Conservation (phyloP, 495 filamentous ascomycete species). For the Acidiella bohemica region DNA sequence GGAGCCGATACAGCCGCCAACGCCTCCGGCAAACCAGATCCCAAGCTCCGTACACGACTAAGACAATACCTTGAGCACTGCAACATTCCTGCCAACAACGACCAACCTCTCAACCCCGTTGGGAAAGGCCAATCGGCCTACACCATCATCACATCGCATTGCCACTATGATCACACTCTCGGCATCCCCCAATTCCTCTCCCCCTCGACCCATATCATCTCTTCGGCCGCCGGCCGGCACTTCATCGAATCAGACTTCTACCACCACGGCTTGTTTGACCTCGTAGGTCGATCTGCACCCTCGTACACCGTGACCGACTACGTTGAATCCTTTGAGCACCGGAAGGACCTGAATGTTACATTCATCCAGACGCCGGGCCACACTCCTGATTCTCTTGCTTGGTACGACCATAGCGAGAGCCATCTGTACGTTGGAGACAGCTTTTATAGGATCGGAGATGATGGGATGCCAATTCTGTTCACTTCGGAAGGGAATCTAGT, state of each 20-base stretch:
- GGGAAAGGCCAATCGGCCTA: constrained; percentile 24
- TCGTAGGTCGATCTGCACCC: constrained; percentile 21
- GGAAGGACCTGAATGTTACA: constrained; percentile 20
- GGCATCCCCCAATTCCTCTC: constrained; percentile 26
- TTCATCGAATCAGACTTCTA: constrained; percentile 28
- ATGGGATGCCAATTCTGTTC: constrained; percentile 29
- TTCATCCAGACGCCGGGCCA: constrained; percentile 33
- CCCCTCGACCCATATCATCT: constrained; percentile 23
- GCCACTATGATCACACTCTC: constrained; percentile 33
- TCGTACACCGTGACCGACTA: constrained; percentile 28
- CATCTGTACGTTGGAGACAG: constrained; percentile 33
- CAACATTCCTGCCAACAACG: constrained; percentile 24
- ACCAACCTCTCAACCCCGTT: constrained; percentile 24
- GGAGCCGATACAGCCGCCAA: constrained; percentile 25
- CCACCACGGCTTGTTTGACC: constrained; percentile 23
- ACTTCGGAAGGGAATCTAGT: constrained; percentile 21
- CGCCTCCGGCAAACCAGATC: too few relatives aligned
- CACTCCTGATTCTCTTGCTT: constrained; percentile 33
- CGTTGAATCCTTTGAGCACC: constrained; percentile 24
- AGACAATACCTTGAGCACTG: constrained; percentile 29
- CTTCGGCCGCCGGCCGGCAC: constrained; percentile 24
- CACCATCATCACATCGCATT: constrained; percentile 31
- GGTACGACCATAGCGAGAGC: constrained; percentile 30
- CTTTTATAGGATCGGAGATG: constrained; percentile 29
- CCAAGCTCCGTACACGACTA: too few relatives aligned